A percentile compares a stretch with the other conserved stretches of the same genome.
Conservation (phyloP, 805 yeast species). For the Metschnikowia proteae region DNA sequence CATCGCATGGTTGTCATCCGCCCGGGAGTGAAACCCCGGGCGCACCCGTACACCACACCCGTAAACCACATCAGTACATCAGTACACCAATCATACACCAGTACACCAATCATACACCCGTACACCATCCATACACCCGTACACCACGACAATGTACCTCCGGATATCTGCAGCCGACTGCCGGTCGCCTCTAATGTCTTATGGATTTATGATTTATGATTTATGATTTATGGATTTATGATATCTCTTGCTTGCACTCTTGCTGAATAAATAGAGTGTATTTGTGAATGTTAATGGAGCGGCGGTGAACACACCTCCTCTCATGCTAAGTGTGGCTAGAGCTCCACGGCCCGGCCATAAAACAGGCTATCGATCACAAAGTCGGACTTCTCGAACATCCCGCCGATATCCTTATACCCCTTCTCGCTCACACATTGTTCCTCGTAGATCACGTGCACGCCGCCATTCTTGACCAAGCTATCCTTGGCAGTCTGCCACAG, state of each 20-base stretch:
- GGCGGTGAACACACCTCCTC: too few species aligned
- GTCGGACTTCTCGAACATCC: constrained; percentile 11
- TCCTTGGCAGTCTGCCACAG: constrained; percentile 95
- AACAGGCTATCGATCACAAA: constrained; percentile 13
- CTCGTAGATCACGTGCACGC: constrained; percentile 59
- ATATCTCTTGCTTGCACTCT: too few species aligned
- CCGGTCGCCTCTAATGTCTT: too few species aligned
- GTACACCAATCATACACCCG: background rate
- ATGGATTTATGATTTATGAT: too few species aligned
- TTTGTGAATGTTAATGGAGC: too few species aligned
- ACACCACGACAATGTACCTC: background rate
- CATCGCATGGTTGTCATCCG: constrained; percentile 33
- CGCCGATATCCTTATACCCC: constrained; percentile 28
- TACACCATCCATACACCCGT: background rate
- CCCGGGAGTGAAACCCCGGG: constrained; percentile 25
- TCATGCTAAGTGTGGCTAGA: background rate
- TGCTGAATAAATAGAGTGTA: too few species aligned
- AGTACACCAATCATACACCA: background rate
- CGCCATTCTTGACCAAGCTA: constrained; percentile 51
- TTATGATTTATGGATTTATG: too few species aligned
- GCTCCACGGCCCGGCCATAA: constrained; percentile 11
- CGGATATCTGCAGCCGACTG: background rate
- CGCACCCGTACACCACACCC: constrained; percentile 1
- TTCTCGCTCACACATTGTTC: constrained; percentile 39
- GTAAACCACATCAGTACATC: background rate